These are phyloP conservation scores for Fagus sylvatica DNA, from an alignment of 306 rosid genomes.

Conservation along the genomic window DNA sequence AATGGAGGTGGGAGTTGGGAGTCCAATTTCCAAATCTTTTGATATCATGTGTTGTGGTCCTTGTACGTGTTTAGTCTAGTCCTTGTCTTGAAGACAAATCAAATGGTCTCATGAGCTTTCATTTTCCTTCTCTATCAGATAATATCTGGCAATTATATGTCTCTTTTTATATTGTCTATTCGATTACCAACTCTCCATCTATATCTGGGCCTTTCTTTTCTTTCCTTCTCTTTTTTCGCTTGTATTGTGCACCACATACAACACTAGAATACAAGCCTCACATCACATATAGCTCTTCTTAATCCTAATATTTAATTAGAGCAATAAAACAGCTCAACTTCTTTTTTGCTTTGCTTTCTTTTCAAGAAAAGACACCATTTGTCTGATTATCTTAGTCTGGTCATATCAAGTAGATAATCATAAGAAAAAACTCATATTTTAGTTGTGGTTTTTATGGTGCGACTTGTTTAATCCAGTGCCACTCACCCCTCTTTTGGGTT, in stretches of 20 bases:
- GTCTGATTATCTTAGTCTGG: neutral
- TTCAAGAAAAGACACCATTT: neutral
- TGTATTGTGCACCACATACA: conserved; percentile 9
- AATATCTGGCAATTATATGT: conserved; percentile 16
- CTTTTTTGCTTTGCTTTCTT: neutral
- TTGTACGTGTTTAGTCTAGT: neutral
- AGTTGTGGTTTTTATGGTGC: conserved; percentile 27
- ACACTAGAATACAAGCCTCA: neutral
- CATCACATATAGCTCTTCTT: neutral
- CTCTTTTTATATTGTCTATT: conserved; percentile 8
- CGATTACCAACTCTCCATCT: neutral
- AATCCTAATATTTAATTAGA: neutral
- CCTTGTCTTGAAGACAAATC: neutral
- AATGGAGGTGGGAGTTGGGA: neutral
- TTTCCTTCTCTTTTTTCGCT: neutral
- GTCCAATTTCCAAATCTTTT: neutral
- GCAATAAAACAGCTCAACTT: too few relatives aligned
- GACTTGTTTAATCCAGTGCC: conserved; percentile 45
- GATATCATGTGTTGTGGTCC: conserved; percentile 16
- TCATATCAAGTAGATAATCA: neutral
- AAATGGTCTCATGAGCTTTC: conserved; percentile 26
- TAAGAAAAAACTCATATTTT: neutral
- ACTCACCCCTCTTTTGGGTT: neutral
- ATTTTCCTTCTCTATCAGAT: conserved; percentile 16
- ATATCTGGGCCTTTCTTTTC: neutral